Evolutionary conservation across 2,329 filamentous ascomycete species (phyloP), one percentile per base, ranked within the genome.

Genomic region (Colletotrichum camelliae): DNA sequence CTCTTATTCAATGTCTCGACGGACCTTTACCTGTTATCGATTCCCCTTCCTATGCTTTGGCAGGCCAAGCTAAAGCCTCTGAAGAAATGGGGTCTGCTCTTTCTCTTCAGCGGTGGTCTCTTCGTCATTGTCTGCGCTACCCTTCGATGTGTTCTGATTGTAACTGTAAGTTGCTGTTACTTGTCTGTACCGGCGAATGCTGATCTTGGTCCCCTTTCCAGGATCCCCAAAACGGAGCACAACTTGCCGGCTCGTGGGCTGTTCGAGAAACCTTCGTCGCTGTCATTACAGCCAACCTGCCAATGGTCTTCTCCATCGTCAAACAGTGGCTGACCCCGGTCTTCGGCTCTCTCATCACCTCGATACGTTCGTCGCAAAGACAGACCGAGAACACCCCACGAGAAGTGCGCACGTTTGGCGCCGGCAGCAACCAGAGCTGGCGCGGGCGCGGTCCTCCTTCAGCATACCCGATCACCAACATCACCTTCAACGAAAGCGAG

Each of bases 301-400:
- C 84, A 18, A 84, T 86, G 82, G 80, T 87, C 72, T 85, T 85
- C 77, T 84, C 87, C 2, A 81, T 88, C 4, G 67, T 88, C 67
- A 84, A 83, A 48, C 78, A 79, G 37, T 85, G 83, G 82, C 79
- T 87, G 16, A 79, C 77, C 3, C 86, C 84, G 1, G 35, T 86
- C 3, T 35, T 68, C 7, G 80, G 79, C 33, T 78, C 79, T 6
- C 80, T 87, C 55, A 82, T 85, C 39, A 83, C 81, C 27, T 75
- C 82, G 13, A 79, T 87, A 21, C 82, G 83, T 12, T 85, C 86
- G 3, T 83, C 84, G 4, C 81, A 84, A 31, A 83, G 82, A 13
- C 82, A 39, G 33, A 68, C 82, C 35, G 85, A 85, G 75, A 84
- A 86, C 77, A 82, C 80, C 1, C 84, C 84, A 1, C 82, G 80